These are phyloP conservation scores for Phytopythium boreale DNA, from an alignment of 352 stramenopile genomes.

Conservation along the genomic window DNA sequence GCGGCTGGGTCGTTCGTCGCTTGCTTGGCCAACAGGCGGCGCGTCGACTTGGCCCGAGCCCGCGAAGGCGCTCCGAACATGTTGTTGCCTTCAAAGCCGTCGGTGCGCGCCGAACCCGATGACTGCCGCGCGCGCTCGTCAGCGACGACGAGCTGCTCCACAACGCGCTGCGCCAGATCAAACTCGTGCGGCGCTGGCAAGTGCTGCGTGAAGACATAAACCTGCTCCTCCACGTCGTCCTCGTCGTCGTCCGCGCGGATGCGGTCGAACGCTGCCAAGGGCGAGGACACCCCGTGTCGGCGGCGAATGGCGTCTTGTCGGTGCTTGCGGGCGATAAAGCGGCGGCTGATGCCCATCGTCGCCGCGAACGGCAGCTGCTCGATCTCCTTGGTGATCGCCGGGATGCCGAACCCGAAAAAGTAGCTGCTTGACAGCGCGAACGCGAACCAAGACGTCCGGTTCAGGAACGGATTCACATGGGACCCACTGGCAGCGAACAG, in stretches of 20 bases:
- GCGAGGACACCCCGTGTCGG: background rate
- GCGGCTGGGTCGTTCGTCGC: slow-evolving; percentile 26
- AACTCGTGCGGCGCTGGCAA: slow-evolving; percentile 74
- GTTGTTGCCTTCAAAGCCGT: slow-evolving; percentile 73
- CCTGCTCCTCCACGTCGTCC: slow-evolving; percentile 28
- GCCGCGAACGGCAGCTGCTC: slow-evolving; percentile 71
- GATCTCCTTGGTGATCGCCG: slow-evolving; percentile 60
- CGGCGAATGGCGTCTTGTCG: slow-evolving; percentile 4
- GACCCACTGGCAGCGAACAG: slow-evolving; percentile 22
- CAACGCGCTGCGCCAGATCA: slow-evolving; percentile 70
- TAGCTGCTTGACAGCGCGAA: slow-evolving; percentile 72
- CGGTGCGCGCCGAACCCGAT: slow-evolving; percentile 82
- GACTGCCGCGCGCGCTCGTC: slow-evolving; percentile 84
- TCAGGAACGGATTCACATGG: slow-evolving; percentile 69
- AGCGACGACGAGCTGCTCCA: slow-evolving; percentile 75
- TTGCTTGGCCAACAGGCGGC: slow-evolving; percentile 34
- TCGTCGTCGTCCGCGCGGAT: slow-evolving; percentile 10
- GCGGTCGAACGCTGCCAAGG: background rate
- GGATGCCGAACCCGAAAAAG: slow-evolving; percentile 82
- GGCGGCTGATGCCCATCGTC: slow-evolving; percentile 60
- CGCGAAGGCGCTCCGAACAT: slow-evolving; percentile 29
- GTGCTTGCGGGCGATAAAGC: slow-evolving; percentile 18
- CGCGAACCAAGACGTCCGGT: slow-evolving; percentile 75
- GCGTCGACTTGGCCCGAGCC: slow-evolving; percentile 8
- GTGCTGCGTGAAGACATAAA: slow-evolving; percentile 86